Conservation (phyloP, 2,329 filamentous ascomycete species). For the Phyllosticta citribraziliensis region DNA sequence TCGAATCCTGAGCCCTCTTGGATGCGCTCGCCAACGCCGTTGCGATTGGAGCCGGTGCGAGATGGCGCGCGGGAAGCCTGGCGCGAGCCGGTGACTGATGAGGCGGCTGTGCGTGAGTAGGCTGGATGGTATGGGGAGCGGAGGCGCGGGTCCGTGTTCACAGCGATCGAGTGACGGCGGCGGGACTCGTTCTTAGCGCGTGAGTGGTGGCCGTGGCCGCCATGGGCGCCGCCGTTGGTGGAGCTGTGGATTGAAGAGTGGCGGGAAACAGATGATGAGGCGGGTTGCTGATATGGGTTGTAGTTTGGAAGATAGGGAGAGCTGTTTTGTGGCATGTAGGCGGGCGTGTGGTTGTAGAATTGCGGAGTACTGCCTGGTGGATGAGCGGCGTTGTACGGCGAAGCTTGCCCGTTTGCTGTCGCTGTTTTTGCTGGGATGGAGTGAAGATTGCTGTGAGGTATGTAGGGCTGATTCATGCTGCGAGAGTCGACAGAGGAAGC, state of each 20-base stretch:
- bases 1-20: constrained; percentile 21
- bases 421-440: neutral
- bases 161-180: constrained; percentile 16
- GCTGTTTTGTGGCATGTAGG: constrained; percentile 2
- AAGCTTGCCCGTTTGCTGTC: neutral
- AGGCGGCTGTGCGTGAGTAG: neutral
- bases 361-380: neutral
- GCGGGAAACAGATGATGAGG: constrained; percentile 2
- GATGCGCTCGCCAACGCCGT: constrained; percentile 17
- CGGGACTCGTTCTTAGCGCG: neutral
- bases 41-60: neutral
- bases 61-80: neutral
- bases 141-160: constrained; percentile 19
- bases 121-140: neutral
- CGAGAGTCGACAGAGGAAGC: constrained; percentile 7
- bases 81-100: constrained; percentile 12
- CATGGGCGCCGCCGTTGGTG: neutral
- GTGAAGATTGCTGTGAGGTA: constrained; percentile 9
- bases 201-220: constrained; percentile 1
- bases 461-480: constrained; percentile 1
- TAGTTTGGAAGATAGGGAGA: constrained; percentile 9
- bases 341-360: constrained; percentile 1
- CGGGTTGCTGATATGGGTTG: neutral
- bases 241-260: neutral
- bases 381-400: neutral